Evolutionary conservation across 495 filamentous ascomycete species (phyloP).

Genomic region (Trichocladium uniseriatum): DNA sequence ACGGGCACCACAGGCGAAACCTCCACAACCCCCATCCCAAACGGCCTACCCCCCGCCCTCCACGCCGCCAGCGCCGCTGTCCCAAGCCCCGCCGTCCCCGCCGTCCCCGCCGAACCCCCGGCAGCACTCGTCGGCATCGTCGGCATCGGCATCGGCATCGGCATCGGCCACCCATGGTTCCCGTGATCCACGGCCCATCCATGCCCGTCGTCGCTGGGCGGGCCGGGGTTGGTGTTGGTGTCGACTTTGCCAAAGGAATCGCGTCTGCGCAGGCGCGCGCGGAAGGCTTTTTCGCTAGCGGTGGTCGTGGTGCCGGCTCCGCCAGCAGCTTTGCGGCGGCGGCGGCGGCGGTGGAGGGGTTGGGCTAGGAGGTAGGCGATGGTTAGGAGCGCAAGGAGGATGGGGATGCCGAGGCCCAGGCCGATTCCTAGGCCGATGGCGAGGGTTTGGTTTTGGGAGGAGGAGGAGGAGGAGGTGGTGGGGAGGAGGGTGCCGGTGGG

Average conservation of each 20-base stretch:
- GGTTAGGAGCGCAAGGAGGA: constrained; percentile 7
- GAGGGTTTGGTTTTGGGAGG: neutral
- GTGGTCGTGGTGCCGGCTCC: neutral
- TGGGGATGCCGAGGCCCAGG: constrained; percentile 13
- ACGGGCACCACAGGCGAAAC: too few relatives aligned
- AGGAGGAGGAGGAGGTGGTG: neutral
- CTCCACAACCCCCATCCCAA: neutral
- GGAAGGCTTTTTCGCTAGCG: neutral
- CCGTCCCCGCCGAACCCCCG: neutral
- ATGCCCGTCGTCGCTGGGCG: neutral
- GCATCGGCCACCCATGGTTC: too few relatives aligned
- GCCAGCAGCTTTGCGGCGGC: neutral
- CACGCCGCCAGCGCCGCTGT: neutral
- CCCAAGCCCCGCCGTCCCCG: neutral
- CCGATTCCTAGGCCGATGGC: constrained; percentile 12
- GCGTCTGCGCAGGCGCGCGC: neutral
- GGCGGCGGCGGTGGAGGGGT: neutral
- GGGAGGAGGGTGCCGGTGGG: constrained; percentile 9
- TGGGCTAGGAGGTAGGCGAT: constrained; percentile 7
- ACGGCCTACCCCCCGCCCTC: neutral
- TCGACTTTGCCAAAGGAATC: constrained; percentile 1
- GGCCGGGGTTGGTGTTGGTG: neutral
- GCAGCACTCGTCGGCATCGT: neutral
- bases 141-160: neutral
- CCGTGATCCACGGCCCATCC: too few relatives aligned